A percentile compares a stretch with the other conserved stretches of the same genome.
Evolutionary conservation across 2,329 filamentous ascomycete genomes (phyloP).

Genomic region (Penicillium brevicompactum): DNA sequence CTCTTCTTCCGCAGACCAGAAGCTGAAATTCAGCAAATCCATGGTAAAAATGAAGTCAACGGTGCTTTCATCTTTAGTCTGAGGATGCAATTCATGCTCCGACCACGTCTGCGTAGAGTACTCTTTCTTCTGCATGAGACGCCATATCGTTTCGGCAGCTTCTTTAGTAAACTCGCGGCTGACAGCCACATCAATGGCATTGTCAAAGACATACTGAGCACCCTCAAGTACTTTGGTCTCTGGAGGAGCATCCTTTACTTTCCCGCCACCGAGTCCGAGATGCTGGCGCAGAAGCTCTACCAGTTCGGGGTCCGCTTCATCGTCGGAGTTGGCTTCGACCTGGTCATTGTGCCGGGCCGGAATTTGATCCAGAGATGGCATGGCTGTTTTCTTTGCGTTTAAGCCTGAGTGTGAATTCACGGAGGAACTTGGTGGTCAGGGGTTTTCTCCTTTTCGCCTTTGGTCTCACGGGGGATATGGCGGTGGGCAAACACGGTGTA

Average conservation of each 20-base stretch:
- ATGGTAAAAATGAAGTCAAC: conserved; percentile 95
- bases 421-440: conserved; percentile 1
- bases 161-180: conserved; percentile 80
- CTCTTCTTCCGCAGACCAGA: conserved; percentile 78
- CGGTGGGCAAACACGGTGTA: conserved; percentile 1
- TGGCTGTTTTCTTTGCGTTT: not conserved
- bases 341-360: conserved; percentile 14
- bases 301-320: conserved; percentile 86
- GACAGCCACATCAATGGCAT: conserved; percentile 88
- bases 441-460: conserved; percentile 5
- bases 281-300: conserved; percentile 83
- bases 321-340: conserved; percentile 72
- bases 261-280: conserved; percentile 63
- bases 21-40: conserved; percentile 95
- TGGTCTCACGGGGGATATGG: not conserved
- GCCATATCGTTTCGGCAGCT: conserved; percentile 77
- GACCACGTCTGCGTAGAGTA: conserved; percentile 89
- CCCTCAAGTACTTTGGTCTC: conserved; percentile 81
- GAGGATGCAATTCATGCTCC: conserved; percentile 85
- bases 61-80: conserved; percentile 74
- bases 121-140: conserved; percentile 77
- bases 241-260: conserved; percentile 58
- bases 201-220: conserved; percentile 86
- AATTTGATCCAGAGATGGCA: conserved; percentile 23
- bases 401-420: not conserved